Evolutionary conservation across 75 land plant genomes (phyloP), one percentile per base, ranked within the genome.

Genomic region (Ceratopteris richardii): DNA sequence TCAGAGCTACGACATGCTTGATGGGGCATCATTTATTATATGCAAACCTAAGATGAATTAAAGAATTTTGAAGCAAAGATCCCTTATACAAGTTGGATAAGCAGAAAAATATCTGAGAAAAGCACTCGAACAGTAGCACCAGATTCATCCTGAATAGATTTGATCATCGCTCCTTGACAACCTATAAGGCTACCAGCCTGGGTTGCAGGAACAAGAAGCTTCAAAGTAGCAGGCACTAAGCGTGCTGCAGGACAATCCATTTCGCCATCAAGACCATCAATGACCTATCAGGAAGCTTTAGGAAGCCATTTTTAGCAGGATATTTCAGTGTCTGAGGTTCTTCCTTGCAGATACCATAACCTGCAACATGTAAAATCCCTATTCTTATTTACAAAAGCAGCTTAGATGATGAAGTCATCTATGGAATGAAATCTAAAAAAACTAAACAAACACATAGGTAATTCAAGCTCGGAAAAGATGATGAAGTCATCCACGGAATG

Each of bases 151-250:
- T 90, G 96, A 22, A 90, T 86, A 1, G 96, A 86, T 62, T 87
- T 90, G 54, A 90, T 87, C 11, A 64, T 28, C 0, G 83, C 57
- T 18, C 96, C 96, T 44, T 84, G 92, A 29, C 80, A 81, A 29
- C 96, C 96, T 66, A 90, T 90, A 28, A 90, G 71, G 60, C 72
- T 76, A 40, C 86, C 78, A 25, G 96, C 96, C 71, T 90, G 96
- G 40, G 92, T 61, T 9, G 80, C 78, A 28, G 96, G 73, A 39
- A 87, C 92, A 54, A 90, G 68, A 9, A 90, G 64, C 18, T 85
- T 70, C 12, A 78, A 44, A 7, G 90, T 76, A 62, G 77, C 73
- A 17, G 57, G 33, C 20, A 56, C 60, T 26, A 31, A 41, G 20
- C 58, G 60, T 25, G 72, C 68, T 63, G 71, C 72, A 5, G 40